Base-by-base conservation (phyloP, 2,329 filamentous ascomycete species). In the Fusarium sp. region DNA sequence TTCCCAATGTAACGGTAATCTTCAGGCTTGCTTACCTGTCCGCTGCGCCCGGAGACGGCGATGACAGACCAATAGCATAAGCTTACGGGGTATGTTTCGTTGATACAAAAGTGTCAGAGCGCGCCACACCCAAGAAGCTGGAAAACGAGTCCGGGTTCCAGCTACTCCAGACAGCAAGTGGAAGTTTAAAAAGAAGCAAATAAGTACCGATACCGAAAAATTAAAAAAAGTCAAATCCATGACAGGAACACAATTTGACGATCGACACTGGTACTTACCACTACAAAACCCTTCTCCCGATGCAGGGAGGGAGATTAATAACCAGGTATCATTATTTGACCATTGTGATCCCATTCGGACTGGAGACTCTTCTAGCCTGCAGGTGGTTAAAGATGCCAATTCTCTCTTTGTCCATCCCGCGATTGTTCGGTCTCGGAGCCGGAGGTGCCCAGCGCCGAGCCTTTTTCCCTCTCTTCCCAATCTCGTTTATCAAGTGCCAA, bases 301-400 rank as follows among this genome's bases (percentile, higher is more conserved):
- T n/a, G 57, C 19, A 67, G 53, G 53, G 57, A 67, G 66, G 50
- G 47, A 62, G 41, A 66, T 68, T 68, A n/a, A 66, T 68, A 65
- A n/a, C 43, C 30, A 51, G 49, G 20, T n/a, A 19, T 30, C 10
- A 30, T 2, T 27, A 27, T 39, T 41, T 33, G 39, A 20, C n/a
- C 25, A 56, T 39, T 19, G 19, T 49, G 43, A 50, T 50, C 27
- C 41, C 37, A 59, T 64, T 39, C 60, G 53, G 35, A 64, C 46
- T 52, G 46, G 27, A 10, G 27, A 11, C 9, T 27, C 25, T 11
- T 27, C 25, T 27, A 50, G 44, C 30, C 41, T 52, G n/a, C n/a
- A n/a, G n/a, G n/a, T n/a, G 22, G 35, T 37, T 17, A 37, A 35
- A 37, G 35, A 37, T 27, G 56, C 8, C 41, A 48, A 33, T 56